These are phyloP conservation scores for Drosera capensis DNA, from an alignment of 148 eudicot genomes.

Conservation along the genomic window DNA sequence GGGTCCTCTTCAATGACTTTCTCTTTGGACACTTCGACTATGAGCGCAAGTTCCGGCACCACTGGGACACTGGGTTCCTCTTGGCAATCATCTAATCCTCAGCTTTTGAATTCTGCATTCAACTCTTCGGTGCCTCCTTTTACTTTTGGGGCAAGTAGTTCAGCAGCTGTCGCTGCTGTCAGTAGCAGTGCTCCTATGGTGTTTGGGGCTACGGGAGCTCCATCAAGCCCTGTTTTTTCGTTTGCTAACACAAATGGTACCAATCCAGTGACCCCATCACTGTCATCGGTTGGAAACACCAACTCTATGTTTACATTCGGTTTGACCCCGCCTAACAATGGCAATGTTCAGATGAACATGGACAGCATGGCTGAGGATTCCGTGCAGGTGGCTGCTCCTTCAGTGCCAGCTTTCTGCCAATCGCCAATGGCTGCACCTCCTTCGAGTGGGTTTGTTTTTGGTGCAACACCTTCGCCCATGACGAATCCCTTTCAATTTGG, in stretches of 20 bases:
- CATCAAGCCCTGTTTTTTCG: slow-evolving; percentile 31
- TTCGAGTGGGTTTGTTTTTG: slow-evolving; percentile 26
- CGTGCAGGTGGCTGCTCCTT: slow-evolving; percentile 28
- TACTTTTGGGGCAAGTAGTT: slow-evolving; percentile 38
- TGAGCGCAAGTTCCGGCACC: slow-evolving; percentile 14
- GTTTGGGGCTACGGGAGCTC: slow-evolving; percentile 24
- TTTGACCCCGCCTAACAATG: slow-evolving; percentile 17
- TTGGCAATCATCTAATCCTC: slow-evolving; percentile 22
- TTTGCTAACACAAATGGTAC: too few species aligned
- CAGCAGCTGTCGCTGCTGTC: slow-evolving; percentile 21
- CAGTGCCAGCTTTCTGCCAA: slow-evolving; percentile 41
- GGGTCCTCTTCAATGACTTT: slow-evolving; percentile 14
- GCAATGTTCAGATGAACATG: slow-evolving; percentile 45
- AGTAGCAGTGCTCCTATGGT: slow-evolving; percentile 17
- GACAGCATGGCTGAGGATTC: slow-evolving; percentile 94
- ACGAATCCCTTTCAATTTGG: slow-evolving; percentile 52
- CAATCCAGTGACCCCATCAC: slow-evolving; percentile 20
- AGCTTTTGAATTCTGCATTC: slow-evolving; percentile 13
- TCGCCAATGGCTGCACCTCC: slow-evolving; percentile 17
- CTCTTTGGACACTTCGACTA: too few species aligned
- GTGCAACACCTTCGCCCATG: slow-evolving; percentile 21
- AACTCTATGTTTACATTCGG: slow-evolving; percentile 20
- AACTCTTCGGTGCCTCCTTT: slow-evolving; percentile 17
- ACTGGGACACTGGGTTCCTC: slow-evolving; percentile 19
- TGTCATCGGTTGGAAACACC: slow-evolving; percentile 23